These are phyloP conservation scores for Strobilomyces confusus DNA, from an alignment of 768 basidiomycete species.

Conservation along the genomic window DNA sequence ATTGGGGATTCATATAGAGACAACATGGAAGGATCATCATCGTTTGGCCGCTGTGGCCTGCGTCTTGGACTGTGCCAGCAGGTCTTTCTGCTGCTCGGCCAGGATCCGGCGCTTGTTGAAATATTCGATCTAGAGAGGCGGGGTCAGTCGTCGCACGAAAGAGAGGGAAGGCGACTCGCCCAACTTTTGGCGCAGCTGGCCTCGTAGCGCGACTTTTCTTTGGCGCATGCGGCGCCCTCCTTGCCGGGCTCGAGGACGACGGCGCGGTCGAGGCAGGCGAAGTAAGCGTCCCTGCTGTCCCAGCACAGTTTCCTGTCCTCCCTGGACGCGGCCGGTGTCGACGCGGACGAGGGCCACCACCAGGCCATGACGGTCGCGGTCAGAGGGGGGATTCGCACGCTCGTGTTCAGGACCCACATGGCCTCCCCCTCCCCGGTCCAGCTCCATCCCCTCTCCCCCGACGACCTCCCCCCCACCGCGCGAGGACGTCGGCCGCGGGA, in stretches of 20 bases:
- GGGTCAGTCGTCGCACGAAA: background rate
- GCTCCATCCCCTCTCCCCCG: slow-evolving; percentile 67
- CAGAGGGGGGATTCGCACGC: slow-evolving; percentile 13
- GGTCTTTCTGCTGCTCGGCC: slow-evolving; percentile 72
- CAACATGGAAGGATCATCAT: slow-evolving; percentile 3
- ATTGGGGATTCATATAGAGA: background rate
- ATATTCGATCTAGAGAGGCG: slow-evolving; percentile 70
- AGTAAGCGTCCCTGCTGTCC: slow-evolving; percentile 81
- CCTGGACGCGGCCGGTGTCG: slow-evolving; percentile 41
- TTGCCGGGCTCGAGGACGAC: slow-evolving; percentile 73
- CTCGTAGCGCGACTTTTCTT: slow-evolving; percentile 59
- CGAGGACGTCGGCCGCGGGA: slow-evolving; percentile 48
- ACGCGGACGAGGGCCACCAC: slow-evolving; percentile 36
- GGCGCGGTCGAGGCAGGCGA: slow-evolving; percentile 71
- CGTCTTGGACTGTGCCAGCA: slow-evolving; percentile 46
- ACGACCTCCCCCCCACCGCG: slow-evolving; percentile 39
- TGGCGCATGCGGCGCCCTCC: slow-evolving; percentile 55
- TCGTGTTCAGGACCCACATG: slow-evolving; percentile 19
- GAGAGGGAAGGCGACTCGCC: slow-evolving; percentile 47
- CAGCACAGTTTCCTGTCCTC: slow-evolving; percentile 81
- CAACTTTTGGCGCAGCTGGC: slow-evolving; percentile 82
- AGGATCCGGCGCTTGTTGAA: slow-evolving; percentile 89
- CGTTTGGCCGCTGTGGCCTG: slow-evolving; percentile 35
- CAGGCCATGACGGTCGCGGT: slow-evolving; percentile 15
- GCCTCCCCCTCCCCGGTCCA: slow-evolving; percentile 46